phyloP scores from a whole-genome alignment of 2,329 filamentous ascomycete species.

The Colletotrichum kahawae region DNA sequence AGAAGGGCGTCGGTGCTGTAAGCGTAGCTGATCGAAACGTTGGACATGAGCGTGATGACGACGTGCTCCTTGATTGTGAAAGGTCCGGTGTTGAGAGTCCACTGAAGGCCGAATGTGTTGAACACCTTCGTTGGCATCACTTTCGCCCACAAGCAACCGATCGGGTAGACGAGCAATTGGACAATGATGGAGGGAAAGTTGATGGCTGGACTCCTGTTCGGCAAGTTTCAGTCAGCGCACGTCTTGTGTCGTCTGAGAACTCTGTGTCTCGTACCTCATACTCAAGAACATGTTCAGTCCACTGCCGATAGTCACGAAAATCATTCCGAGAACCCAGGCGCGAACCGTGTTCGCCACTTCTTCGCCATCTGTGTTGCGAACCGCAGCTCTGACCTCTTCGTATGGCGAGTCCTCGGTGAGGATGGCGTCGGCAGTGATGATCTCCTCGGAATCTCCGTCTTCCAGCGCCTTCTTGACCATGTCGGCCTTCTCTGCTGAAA shows the following conservation, averaged over 20 bases:
- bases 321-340: slow-evolving; percentile 47
- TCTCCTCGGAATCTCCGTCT: slow-evolving; percentile 34
- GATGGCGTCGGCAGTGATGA: slow-evolving; percentile 33
- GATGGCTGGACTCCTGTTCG: slow-evolving; percentile 23
- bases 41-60: slow-evolving; percentile 53
- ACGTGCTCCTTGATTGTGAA: slow-evolving; percentile 55
- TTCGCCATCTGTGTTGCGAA: slow-evolving; percentile 6
- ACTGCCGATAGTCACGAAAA: slow-evolving; percentile 50
- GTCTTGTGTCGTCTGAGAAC: fast-evolving
- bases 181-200: slow-evolving; percentile 40
- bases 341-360: slow-evolving; percentile 41
- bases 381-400: slow-evolving; percentile 29
- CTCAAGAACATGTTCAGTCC: slow-evolving; percentile 25
- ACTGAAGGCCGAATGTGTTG: slow-evolving; percentile 40
- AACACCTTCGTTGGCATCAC: slow-evolving; percentile 45
- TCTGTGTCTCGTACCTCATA: not conserved
- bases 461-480: slow-evolving; percentile 33
- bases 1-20: slow-evolving; percentile 45
- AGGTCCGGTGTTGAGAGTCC: slow-evolving; percentile 41
- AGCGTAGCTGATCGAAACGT: slow-evolving; percentile 54
- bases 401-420: slow-evolving; percentile 43
- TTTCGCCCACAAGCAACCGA: slow-evolving; percentile 48
- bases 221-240: not conserved
- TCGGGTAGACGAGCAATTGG: slow-evolving; percentile 45
- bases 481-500: slow-evolving; percentile 36